Evolutionary conservation across 495 filamentous ascomycete species (phyloP), one percentile per base, ranked within the genome.

Genomic region (Aspergillus sclerotiicarbonarius): DNA sequence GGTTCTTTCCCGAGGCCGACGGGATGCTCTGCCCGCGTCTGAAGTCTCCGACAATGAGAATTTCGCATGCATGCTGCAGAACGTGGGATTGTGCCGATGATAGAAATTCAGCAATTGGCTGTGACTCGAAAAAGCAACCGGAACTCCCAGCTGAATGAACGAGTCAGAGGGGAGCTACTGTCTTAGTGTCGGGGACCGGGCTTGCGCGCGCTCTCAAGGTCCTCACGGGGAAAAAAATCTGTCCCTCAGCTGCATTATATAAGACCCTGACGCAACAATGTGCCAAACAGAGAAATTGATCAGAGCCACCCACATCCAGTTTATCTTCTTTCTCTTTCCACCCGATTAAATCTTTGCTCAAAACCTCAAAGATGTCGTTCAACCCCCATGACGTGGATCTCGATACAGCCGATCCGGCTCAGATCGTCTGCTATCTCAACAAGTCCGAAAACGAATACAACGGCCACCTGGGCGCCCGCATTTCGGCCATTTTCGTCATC

Each of bases 401-500:
- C 44, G 56, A 63, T 33, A 73, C 63, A 0, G 71, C 67, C 12
- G 71, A 75, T 56, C 53, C 64, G 8, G 54, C 62, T 10, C 51
- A 76, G 9, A 50, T 78, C 10, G 51, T 73, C 63, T 78, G 75
- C 58, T 76, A 73, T 57, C 55, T 78, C 29, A 63, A 68, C 16
- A 52, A 53, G 45, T 53, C 60, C 9, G 62, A 53, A 9, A 79
- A 78, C 54, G 74, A 77, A 2, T 79, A 76, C 53, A 66, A 78
- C 20, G 76, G 76, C 45, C 68, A 67, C 10, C 52, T 77, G 4
- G 76, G 76, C 30, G 71, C 71, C 0, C 71, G 76, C 8, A 63
- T 79, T 33, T 79, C 75, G 1, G 62, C 76, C 29, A 69, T 78
- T 53, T 78, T 78, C 56, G 76, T 79, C 20, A 78, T 77, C 51